A percentile compares a stretch with the other conserved stretches of the same genome.
phyloP scores from a whole-genome alignment of 495 filamentous ascomycete species.

The Penicillium malachiteum region DNA sequence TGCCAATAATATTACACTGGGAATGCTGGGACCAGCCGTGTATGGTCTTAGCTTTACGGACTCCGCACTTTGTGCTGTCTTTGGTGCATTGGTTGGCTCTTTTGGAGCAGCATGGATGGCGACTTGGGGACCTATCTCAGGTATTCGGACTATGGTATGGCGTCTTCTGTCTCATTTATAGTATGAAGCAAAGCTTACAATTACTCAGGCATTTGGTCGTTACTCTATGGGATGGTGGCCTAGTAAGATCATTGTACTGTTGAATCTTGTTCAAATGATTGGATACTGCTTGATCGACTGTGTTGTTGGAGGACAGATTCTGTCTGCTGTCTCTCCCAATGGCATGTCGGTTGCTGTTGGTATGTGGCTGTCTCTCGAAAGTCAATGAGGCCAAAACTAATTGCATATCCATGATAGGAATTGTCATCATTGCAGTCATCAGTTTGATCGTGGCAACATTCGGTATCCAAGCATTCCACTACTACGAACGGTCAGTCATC shows the following conservation, averaged over 20 bases:
- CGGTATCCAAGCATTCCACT: conserved; percentile 69
- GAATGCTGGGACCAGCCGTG: conserved; percentile 69
- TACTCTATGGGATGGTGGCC: conserved; percentile 84
- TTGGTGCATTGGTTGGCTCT: conserved; percentile 61
- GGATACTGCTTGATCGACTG: conserved; percentile 71
- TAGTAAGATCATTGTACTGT: conserved; percentile 66
- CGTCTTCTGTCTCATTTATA: not conserved
- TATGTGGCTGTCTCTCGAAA: conserved; percentile 21
- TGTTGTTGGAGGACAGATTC: conserved; percentile 70
- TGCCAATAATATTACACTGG: conserved; percentile 73
- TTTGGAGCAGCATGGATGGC: conserved; percentile 64
- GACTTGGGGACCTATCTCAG: conserved; percentile 69
- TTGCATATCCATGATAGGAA: conserved; percentile 41
- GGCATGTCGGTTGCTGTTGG: conserved; percentile 59
- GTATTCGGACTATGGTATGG: conserved; percentile 65
- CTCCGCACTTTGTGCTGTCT: conserved; percentile 61
- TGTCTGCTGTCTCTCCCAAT: conserved; percentile 65
- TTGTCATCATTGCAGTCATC: conserved; percentile 66
- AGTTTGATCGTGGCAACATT: conserved; percentile 69
- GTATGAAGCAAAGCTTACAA: conserved; percentile 4
- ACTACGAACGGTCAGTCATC: conserved; percentile 60
- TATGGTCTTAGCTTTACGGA: conserved; percentile 68
- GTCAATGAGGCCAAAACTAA: not conserved
- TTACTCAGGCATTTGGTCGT: conserved; percentile 57
- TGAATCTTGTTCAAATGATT: conserved; percentile 70